phyloP scores from a whole-genome alignment of 116 monocot genomes.

The Dioscorea cayenensis region DNA sequence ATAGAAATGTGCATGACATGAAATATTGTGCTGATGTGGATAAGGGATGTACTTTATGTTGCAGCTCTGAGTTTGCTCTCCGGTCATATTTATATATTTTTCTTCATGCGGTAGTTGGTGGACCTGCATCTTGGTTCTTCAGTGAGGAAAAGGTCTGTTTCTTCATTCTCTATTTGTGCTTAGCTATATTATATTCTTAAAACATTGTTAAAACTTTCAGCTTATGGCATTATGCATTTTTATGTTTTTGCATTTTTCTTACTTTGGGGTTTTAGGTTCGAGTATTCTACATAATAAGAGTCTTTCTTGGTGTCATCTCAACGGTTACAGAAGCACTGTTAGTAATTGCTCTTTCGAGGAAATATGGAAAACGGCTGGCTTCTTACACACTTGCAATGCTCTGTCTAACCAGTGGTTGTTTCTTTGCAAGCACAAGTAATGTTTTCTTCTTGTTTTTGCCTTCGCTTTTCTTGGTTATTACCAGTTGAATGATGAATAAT shows the following conservation, averaged over 20 bases:
- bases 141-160: constrained; percentile 67
- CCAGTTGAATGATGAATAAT: neutral
- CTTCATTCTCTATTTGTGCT: too few species aligned
- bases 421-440: constrained; percentile 26
- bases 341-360: constrained; percentile 1
- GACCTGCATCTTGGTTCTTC: constrained; percentile 76
- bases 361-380: constrained; percentile 2
- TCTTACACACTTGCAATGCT: constrained; percentile 86
- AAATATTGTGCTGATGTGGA: neutral
- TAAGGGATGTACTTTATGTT: constrained; percentile 8
- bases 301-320: constrained; percentile 89
- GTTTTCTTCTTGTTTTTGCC: neutral
- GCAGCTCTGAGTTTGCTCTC: constrained; percentile 86
- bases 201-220: neutral
- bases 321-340: neutral
- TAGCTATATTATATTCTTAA: too few species aligned
- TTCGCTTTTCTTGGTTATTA: neutral
- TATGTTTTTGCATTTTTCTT: neutral
- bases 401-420: constrained; percentile 94
- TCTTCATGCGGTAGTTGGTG: constrained; percentile 74
- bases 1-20: neutral
- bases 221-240: too few species aligned
- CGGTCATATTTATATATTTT: constrained; percentile 85
- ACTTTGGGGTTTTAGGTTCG: constrained; percentile 33
- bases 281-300: constrained; percentile 83